phyloP scores from a whole-genome alignment of 2,329 filamentous ascomycete species.

The Zymoseptoria passerinii region DNA sequence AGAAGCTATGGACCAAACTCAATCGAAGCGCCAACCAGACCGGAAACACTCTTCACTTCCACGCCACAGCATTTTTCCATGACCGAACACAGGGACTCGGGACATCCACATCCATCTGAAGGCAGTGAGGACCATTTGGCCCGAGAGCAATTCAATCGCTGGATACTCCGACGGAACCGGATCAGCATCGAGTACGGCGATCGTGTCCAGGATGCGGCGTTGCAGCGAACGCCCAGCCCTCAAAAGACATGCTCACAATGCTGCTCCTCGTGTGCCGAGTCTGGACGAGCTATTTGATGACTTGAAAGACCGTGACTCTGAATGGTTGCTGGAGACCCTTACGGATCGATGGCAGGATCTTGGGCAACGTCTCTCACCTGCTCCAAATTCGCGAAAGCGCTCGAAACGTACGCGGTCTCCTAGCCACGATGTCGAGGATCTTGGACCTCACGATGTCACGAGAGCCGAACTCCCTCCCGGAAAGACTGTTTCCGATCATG shows the following conservation, averaged over 20 bases:
- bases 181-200: background rate
- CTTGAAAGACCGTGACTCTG: constrained; percentile 3
- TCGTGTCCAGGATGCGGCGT: background rate
- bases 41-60: background rate
- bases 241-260: background rate
- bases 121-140: background rate
- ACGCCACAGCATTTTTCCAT: background rate
- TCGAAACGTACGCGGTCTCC: constrained; percentile 5
- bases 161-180: background rate
- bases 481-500: constrained; percentile 8
- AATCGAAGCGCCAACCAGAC: background rate
- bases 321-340: constrained; percentile 7
- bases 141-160: background rate
- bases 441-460: constrained; percentile 10
- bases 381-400: background rate
- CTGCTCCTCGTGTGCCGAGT: background rate
- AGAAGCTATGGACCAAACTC: background rate
- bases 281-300: constrained; percentile 5
- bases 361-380: background rate
- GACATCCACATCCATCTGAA: background rate
- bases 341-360: constrained; percentile 2
- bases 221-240: background rate
- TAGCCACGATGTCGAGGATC: constrained; percentile 1
- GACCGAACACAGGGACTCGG: background rate
- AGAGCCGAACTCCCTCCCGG: background rate